Percentiles rank a stretch among this genome's conserved stretches.
phyloP scores from a whole-genome alignment of 495 filamentous ascomycete genomes.

The Sordaria brevicollis region DNA sequence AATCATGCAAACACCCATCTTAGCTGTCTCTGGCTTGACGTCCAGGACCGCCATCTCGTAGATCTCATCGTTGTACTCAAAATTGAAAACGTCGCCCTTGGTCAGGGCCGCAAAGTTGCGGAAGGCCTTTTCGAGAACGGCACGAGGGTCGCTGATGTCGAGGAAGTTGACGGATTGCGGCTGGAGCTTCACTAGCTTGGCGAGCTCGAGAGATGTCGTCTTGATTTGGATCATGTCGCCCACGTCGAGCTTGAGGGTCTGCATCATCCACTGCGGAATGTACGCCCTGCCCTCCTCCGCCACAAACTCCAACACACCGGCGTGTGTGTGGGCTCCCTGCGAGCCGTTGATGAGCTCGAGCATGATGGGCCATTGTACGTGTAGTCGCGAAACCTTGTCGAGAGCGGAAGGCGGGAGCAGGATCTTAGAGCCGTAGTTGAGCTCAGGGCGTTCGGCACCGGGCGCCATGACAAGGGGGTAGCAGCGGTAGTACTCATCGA shows the following conservation, averaged over 20 bases:
- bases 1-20: slow-evolving; percentile 78
- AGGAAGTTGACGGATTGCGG: slow-evolving; percentile 86
- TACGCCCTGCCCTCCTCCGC: slow-evolving; percentile 96
- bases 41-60: slow-evolving; percentile 90
- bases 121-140: slow-evolving; percentile 94
- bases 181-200: slow-evolving; percentile 89
- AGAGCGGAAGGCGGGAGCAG: slow-evolving; percentile 90
- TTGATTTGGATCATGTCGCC: slow-evolving; percentile 93
- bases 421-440: slow-evolving; percentile 96
- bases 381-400: slow-evolving; percentile 89
- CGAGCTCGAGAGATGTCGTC: slow-evolving; percentile 80
- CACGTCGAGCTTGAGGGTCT: slow-evolving; percentile 75
- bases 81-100: slow-evolving; percentile 86
- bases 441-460: slow-evolving; percentile 78
- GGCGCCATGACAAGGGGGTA: slow-evolving; percentile 92
- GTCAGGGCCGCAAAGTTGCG: slow-evolving; percentile 89
- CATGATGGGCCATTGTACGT: slow-evolving; percentile 95
- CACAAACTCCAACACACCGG: slow-evolving; percentile 92
- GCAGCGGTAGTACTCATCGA: slow-evolving; percentile 95
- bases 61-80: slow-evolving; percentile 85
- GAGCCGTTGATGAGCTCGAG: slow-evolving; percentile 89
- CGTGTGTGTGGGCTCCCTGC: slow-evolving; percentile 70
- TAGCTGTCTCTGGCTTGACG: slow-evolving; percentile 69
- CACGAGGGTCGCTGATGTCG: slow-evolving; percentile 93
- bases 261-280: slow-evolving; percentile 95